Percentiles rank a stretch among this genome's conserved stretches.
Evolutionary conservation across 129 eudicot species (phyloP).

Genomic region (Flaveria linearis): DNA sequence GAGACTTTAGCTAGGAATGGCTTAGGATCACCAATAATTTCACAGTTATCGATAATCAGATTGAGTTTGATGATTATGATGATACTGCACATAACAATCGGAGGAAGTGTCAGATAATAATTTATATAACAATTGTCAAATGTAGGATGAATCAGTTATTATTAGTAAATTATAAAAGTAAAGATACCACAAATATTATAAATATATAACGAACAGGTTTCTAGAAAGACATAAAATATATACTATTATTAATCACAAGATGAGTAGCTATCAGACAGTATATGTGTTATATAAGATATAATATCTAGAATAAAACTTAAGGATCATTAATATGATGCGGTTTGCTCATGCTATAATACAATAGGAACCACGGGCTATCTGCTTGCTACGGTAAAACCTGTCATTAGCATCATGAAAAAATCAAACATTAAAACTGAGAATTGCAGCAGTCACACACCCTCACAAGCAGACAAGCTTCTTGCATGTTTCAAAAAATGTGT

Average conservation of each 20-base stretch:
- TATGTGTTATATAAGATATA: background rate
- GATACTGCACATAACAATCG: constrained; percentile 53
- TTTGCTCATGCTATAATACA: background rate
- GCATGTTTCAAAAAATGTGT: background rate
- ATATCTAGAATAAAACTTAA: background rate
- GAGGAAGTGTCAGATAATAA: constrained; percentile 12
- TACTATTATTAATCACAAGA: background rate
- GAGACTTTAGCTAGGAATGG: constrained; percentile 30
- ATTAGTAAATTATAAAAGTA: constrained; percentile 1
- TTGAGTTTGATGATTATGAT: constrained; percentile 55
- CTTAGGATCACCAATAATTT: constrained; percentile 70
- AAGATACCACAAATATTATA: constrained; percentile 12
- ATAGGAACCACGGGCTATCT: background rate
- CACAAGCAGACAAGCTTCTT: background rate
- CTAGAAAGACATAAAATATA: background rate
- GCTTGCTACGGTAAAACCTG: background rate
- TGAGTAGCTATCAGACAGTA: background rate
- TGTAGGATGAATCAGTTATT: background rate
- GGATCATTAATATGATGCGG: constrained; percentile 4
- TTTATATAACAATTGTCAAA: background rate
- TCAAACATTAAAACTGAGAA: background rate
- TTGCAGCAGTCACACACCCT: background rate
- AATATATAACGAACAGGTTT: background rate
- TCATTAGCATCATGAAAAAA: background rate
- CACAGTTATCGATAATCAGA: constrained; percentile 51